Evolutionary conservation across 805 yeast genomes (phyloP), one percentile per base, ranked within the genome.

Genomic region (Starmerella apicola): DNA sequence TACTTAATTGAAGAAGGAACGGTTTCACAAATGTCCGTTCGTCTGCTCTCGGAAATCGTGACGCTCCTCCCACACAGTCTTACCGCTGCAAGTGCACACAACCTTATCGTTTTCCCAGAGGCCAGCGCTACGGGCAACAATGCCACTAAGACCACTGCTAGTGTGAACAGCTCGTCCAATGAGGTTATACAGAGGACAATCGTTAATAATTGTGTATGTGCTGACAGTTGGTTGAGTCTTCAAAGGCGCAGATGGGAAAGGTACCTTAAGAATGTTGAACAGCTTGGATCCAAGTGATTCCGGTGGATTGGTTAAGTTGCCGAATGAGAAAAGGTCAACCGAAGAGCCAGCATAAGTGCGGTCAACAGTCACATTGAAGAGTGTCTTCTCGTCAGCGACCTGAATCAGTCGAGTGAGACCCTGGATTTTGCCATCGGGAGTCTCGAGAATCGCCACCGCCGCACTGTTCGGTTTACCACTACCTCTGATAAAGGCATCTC

Each of bases 21-120:
- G 15, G 31, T 27, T 9, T 32, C 20, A 45, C 1, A 45, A 37
- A 26, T 42, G 30, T 6, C 49, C 49, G 36, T 37, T 43, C 36
- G 49, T 45, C 22, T 42, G 38, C 21, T 39, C 41, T 1, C 48
- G 37, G 39, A 45, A 39, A 53, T 84, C 95, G 36, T 65, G 60
- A 41, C 96, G 68, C 59, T 88, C 98, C 57, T 91, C 85, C 97
- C 98, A 88, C 20, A 88, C 74, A 0, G 95, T 82, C 67, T 85
- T 84, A 15, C 98, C 98, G 13, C 88, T 77, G 60, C 97, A 91
- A 25, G 88, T 78, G 61, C 98, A 88, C 2, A 88, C 94, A 44
- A 76, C 76, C 61, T 88, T 88, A 51, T 80, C 82, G 61, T 91
- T 91, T 56, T 88, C 94, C 96, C 97, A 91, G 20, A 76, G 81